Evolutionary conservation across 179 eudicot genomes (phyloP).

Genomic region (Amaranthus tricolor): DNA sequence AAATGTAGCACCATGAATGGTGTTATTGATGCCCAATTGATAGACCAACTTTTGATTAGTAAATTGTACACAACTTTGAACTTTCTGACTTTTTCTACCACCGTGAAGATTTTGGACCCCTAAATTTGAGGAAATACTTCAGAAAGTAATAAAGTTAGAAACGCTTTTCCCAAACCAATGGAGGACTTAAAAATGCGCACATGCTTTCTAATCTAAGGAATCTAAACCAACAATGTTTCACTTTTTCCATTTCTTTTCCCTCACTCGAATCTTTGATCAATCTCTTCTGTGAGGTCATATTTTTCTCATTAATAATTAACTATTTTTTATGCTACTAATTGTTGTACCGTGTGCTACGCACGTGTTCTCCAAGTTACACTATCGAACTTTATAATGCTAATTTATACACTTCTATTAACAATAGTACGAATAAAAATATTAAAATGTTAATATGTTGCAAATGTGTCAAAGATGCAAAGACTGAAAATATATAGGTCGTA

Average conservation of each 20-base stretch:
- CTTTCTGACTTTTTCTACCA: constrained; percentile 4
- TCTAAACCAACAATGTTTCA: neutral
- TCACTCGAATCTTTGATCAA: neutral
- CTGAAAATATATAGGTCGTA: no score
- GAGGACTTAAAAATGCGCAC: constrained; percentile 2
- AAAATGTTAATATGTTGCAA: no score
- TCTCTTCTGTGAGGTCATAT: neutral
- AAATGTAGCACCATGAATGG: constrained; percentile 13
- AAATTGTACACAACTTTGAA: no score
- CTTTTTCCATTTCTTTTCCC: neutral
- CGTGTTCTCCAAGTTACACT: no score
- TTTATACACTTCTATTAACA: no score
- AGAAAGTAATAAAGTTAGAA: constrained; percentile 2
- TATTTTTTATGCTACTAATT: no score
- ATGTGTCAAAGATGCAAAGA: no score
- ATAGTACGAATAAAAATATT: no score
- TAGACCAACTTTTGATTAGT: neutral
- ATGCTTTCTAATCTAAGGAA: neutral
- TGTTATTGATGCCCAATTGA: neutral
- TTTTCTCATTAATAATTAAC: no score
- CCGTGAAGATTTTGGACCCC: neutral
- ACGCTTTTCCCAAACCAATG: constrained; percentile 19
- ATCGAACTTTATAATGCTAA: no score
- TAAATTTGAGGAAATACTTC: neutral
- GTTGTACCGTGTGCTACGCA: no score